Percentiles rank a stretch among this genome's conserved stretches.
Conservation (phyloP, 495 filamentous ascomycete species). For the Aspergillus sclerotioniger region DNA sequence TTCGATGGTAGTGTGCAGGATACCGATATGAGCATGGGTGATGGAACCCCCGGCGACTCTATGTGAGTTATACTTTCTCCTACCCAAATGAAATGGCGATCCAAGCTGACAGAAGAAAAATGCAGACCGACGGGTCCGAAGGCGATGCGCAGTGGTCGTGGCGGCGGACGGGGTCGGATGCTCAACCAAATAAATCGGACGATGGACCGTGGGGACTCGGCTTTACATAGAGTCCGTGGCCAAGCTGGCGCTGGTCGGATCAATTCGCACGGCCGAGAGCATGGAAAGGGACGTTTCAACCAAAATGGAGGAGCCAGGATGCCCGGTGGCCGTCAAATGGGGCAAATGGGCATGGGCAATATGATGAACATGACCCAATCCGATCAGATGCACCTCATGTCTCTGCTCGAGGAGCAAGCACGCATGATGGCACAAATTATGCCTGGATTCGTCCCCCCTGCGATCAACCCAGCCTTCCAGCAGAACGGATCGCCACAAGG, state of each 20-base stretch:
- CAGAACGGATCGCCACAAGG: constrained; percentile 49
- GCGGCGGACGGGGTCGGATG: constrained; percentile 65
- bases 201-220: constrained; percentile 76
- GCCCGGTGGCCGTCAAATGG: constrained; percentile 45
- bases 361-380: constrained; percentile 60
- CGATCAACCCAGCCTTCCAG: constrained; percentile 55
- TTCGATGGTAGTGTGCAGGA: constrained; percentile 44
- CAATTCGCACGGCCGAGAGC: constrained; percentile 66
- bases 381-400: constrained; percentile 76
- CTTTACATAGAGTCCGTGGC: constrained; percentile 77
- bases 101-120: constrained; percentile 17
- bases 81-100: constrained; percentile 14
- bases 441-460: constrained; percentile 47
- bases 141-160: constrained; percentile 78
- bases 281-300: constrained; percentile 65
- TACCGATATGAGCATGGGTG: constrained; percentile 77
- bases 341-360: constrained; percentile 47
- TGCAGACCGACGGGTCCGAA: constrained; percentile 88
- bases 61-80: constrained; percentile 60
- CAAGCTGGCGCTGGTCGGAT: constrained; percentile 74
- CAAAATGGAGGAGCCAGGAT: constrained; percentile 40
- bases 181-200: constrained; percentile 82
- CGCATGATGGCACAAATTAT: constrained; percentile 75
- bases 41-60: constrained; percentile 49
- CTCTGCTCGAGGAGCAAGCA: constrained; percentile 86